Percentiles rank a stretch among this genome's conserved stretches.
Conservation (phyloP, 345 rosid genomes). For the Hibiscus tridactylites region DNA sequence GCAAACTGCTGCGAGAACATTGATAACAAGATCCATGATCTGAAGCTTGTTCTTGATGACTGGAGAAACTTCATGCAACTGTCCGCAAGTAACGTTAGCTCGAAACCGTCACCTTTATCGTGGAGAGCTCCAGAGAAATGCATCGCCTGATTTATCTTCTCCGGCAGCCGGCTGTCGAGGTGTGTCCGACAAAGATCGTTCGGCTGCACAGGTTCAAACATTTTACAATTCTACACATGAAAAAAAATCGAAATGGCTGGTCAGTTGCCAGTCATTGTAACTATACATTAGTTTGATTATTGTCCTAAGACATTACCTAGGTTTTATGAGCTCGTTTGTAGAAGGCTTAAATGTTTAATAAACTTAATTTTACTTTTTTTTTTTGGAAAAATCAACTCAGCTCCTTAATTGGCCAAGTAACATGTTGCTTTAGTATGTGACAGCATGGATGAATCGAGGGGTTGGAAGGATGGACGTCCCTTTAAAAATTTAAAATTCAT, state of each 20-base stretch:
- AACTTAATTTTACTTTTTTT: no score
- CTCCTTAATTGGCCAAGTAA: no score
- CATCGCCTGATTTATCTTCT: not conserved
- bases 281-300: not conserved
- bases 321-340: not conserved
- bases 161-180: not conserved
- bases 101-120: not conserved
- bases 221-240: not conserved
- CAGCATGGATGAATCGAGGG: no score
- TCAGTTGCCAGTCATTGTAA: not conserved
- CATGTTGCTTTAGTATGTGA: no score
- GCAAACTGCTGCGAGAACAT: conserved; percentile 34
- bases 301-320: not conserved
- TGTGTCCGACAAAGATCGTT: not conserved
- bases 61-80: conserved; percentile 19
- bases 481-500: no score
- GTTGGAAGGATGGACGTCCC: no score
- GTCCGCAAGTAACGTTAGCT: not conserved
- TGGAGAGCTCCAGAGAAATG: conserved; percentile 13
- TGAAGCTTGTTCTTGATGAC: conserved; percentile 31
- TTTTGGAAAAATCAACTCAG: no score
- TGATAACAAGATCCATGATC: conserved; percentile 31
- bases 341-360: no score
- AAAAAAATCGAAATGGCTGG: not conserved
- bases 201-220: not conserved